A percentile compares a stretch with the other conserved stretches of the same genome.
Evolutionary conservation across 345 rosid species (phyloP).

Genomic region (Eucalyptus cloeziana): DNA sequence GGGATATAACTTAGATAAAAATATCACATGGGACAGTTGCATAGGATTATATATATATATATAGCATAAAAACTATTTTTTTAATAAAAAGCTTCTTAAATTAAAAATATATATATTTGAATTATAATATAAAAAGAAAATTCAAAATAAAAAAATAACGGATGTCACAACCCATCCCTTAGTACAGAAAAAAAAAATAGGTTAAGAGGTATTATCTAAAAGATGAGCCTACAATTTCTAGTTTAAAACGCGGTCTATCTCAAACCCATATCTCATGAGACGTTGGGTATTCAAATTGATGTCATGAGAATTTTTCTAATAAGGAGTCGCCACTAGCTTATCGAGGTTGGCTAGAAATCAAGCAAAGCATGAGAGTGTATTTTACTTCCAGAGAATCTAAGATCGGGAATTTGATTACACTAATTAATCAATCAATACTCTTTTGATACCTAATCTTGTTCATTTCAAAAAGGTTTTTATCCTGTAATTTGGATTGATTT

Average conservation of each 20-base stretch:
- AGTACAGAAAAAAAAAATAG: rapidly evolving
- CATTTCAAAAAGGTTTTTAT: rapidly evolving
- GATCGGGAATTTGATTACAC: rapidly evolving
- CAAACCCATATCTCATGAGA: rapidly evolving
- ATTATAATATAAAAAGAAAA: no score
- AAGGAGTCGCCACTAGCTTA: rapidly evolving
- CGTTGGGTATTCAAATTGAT: no score
- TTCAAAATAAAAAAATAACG: no score
- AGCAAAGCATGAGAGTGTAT: rapidly evolving
- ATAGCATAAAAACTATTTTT: no score
- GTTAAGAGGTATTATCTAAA: rapidly evolving
- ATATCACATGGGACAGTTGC: no score
- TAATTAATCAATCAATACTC: rapidly evolving
- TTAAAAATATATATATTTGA: no score
- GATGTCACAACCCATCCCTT: no score
- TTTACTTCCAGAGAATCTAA: rapidly evolving
- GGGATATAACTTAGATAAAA: no score
- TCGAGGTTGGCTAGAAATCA: rapidly evolving
- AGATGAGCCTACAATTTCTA: rapidly evolving
- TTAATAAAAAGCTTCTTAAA: no score
- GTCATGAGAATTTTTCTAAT: rapidly evolving
- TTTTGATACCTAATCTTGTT: rapidly evolving
- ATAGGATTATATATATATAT: no score
- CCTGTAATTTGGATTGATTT: no score
- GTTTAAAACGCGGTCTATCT: rapidly evolving